Conservation (phyloP, 202 grass and related monocot genomes). For the Setaria italica region DNA sequence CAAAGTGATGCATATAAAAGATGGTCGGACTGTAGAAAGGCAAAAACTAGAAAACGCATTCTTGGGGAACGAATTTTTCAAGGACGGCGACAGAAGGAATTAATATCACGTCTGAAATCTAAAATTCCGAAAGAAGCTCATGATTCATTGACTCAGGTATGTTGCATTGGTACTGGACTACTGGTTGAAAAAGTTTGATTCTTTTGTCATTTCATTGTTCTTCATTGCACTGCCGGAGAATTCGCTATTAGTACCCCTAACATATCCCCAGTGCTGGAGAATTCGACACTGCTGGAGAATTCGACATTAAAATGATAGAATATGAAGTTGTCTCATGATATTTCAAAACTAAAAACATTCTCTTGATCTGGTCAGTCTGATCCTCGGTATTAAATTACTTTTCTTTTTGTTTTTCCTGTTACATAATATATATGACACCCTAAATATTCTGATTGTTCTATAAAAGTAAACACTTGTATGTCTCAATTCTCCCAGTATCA, state of each 20-base stretch:
- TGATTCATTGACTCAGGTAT: slow-evolving; percentile 68
- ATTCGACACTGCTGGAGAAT: too few species aligned
- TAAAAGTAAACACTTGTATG: neutral
- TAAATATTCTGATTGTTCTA: neutral
- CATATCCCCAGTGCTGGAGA: too few species aligned
- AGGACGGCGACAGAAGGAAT: slow-evolving; percentile 79
- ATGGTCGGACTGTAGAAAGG: slow-evolving; percentile 91
- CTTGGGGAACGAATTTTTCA: slow-evolving; percentile 82
- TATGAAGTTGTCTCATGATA: slow-evolving; percentile 41
- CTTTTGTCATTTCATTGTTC: slow-evolving; percentile 14
- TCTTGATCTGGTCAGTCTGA: slow-evolving; percentile 29
- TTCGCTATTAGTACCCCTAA: too few species aligned
- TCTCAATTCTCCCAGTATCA: neutral
- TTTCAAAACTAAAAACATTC: neutral
- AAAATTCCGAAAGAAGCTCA: slow-evolving; percentile 62
- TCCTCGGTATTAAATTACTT: neutral
- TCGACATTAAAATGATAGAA: slow-evolving; percentile 20
- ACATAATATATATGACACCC: neutral
- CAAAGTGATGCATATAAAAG: slow-evolving; percentile 58
- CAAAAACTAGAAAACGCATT: slow-evolving; percentile 75
- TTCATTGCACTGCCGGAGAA: too few species aligned
- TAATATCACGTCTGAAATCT: slow-evolving; percentile 73
- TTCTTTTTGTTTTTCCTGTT: slow-evolving; percentile 12
- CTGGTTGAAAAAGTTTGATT: neutral
- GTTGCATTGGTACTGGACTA: slow-evolving; percentile 8